Evolutionary conservation across 139 green algal genomes (phyloP).

Genomic region (Chlamydomonas eustigma): DNA sequence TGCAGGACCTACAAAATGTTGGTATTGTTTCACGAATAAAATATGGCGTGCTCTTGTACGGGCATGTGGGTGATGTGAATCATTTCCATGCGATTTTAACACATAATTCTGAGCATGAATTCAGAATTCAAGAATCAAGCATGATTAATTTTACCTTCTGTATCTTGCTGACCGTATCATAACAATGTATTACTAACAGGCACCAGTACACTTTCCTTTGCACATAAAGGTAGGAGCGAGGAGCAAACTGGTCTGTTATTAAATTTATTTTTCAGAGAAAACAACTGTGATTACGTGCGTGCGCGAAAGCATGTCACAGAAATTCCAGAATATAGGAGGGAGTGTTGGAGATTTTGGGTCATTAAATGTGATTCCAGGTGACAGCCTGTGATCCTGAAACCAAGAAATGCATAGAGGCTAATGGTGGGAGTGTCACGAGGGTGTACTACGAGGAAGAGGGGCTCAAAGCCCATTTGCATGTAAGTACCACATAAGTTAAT

Average conservation of each 20-base stretch:
- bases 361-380: constrained; percentile 75
- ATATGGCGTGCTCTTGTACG: constrained; percentile 87
- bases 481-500: constrained; percentile 15
- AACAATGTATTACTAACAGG: no score
- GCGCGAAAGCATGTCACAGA: no score
- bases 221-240: constrained; percentile 62
- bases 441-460: constrained; percentile 93
- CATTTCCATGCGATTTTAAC: no score
- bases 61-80: constrained; percentile 30
- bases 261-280: no score
- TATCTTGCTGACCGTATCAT: no score
- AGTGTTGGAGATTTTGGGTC: no score
- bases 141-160: no score
- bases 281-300: no score
- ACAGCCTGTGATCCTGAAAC: constrained; percentile 54
- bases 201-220: constrained; percentile 32
- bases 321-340: no score
- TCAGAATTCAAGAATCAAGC: no score
- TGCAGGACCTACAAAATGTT: constrained; percentile 63
- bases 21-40: constrained; percentile 60
- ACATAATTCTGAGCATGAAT: no score
- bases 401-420: constrained; percentile 50
- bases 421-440: constrained; percentile 73
- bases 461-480: constrained; percentile 72
- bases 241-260: no score